These are phyloP conservation scores for Cetradonia linearis DNA, from an alignment of 495 filamentous ascomycete genomes.

Conservation along the genomic window DNA sequence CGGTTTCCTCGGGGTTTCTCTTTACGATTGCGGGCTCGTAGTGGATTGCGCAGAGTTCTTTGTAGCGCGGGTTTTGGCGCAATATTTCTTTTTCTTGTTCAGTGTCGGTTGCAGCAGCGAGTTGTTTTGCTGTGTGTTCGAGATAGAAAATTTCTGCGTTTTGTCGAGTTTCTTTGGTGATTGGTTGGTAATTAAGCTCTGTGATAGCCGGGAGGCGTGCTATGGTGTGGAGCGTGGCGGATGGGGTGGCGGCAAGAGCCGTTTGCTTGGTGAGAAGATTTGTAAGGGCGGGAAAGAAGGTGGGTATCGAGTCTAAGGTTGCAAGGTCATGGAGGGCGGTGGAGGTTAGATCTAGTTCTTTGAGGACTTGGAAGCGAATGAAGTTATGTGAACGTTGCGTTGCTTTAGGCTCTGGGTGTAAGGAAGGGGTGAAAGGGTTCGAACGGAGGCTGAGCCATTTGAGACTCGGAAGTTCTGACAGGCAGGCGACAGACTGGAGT, in stretches of 20 bases:
- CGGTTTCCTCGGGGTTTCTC: slow-evolving; percentile 25
- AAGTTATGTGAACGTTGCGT: background rate
- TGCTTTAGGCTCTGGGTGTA: background rate
- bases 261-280: slow-evolving; percentile 74
- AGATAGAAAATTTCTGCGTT: slow-evolving; percentile 94
- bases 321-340: slow-evolving; percentile 38
- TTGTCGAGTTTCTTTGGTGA: slow-evolving; percentile 59
- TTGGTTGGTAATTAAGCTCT: slow-evolving; percentile 66
- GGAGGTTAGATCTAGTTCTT: slow-evolving; percentile 46
- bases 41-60: slow-evolving; percentile 61
- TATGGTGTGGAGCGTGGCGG: slow-evolving; percentile 77
- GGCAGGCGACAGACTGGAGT: slow-evolving; percentile 45
- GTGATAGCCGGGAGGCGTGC: slow-evolving; percentile 60
- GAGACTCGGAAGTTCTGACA: slow-evolving; percentile 50
- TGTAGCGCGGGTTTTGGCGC: slow-evolving; percentile 56
- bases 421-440: slow-evolving; percentile 17
- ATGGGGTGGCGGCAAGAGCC: slow-evolving; percentile 56
- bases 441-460: slow-evolving; percentile 36
- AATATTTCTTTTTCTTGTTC: slow-evolving; percentile 42
- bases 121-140: slow-evolving; percentile 61
- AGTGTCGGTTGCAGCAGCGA: slow-evolving; percentile 48
- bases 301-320: slow-evolving; percentile 21
- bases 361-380: slow-evolving; percentile 15
- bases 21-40: slow-evolving; percentile 50
- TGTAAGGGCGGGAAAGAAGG: slow-evolving; percentile 32